Base-by-base conservation (phyloP, 2,329 filamentous ascomycete species). In the Aphanocladium album region DNA sequence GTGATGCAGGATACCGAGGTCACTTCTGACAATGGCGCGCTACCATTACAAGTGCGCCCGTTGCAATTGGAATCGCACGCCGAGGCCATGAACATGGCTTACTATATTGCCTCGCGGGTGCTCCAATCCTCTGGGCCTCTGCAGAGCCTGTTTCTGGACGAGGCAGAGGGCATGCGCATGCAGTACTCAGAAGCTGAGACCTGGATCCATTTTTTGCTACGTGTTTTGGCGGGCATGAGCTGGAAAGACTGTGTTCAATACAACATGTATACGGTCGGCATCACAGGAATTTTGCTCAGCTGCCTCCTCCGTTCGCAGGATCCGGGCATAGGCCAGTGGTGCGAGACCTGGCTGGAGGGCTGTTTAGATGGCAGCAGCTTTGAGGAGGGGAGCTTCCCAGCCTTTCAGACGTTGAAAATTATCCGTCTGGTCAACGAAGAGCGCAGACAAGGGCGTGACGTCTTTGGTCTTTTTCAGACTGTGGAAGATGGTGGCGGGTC, bases 311-410 rank as follows among this genome's bases (percentile, higher is more conserved):
- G 63, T n/a, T 64, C 64, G 4, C 33, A 45, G 5, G 60, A 47
- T 16, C 19, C 60, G 2, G 8, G 23, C 1, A 49, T 63, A 8
- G 63, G 67, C 1, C 50, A 64, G 2, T 67, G 67, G 66, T 63
- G 64, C 2, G 61, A 67, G 47, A n/a, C 61, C 0, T 69, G 67
- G 67, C 11, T 69, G 2, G 62, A 64, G 19, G 51, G 63, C 7
- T 59, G 60, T 5, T 51, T 64, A 4, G 56, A 46, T 8, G 59
- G 41, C 0, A 53, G 25, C 25, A 62, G 33, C 5, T 60, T 67
- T 16, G 67, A 69, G 30, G 67, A 69, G 27, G 67, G 67, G 3
- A 66, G 56, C 35, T 68, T 68, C 25, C 67, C 67, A 0, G 50
- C 66, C 2, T 37, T 65, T 4, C 67, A 69, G 45, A 59, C 63